Evolutionary conservation across 2,329 filamentous ascomycete genomes (phyloP).

Genomic region (Colletotrichum phormii): DNA sequence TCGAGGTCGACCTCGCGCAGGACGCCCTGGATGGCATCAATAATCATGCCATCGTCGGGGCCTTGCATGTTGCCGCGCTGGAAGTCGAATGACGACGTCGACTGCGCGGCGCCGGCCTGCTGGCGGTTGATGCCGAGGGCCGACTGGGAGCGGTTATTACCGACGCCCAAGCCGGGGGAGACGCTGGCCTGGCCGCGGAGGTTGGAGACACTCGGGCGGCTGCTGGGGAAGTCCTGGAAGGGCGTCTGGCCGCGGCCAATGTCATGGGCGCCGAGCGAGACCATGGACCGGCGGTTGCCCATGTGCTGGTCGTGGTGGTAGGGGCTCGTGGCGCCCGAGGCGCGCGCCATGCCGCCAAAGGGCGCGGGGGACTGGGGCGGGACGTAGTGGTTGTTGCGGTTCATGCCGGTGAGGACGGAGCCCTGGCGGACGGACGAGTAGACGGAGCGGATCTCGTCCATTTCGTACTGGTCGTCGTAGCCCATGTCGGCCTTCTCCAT

Average conservation of each 20-base stretch:
- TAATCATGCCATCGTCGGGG: slow-evolving; percentile 82
- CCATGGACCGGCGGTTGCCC: slow-evolving; percentile 76
- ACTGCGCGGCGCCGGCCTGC: slow-evolving; percentile 57
- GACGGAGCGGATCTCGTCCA: slow-evolving; percentile 97
- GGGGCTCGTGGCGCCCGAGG: slow-evolving; percentile 54
- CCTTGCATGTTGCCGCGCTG: slow-evolving; percentile 67
- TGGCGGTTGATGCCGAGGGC: slow-evolving; percentile 60
- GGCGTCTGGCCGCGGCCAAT: slow-evolving; percentile 65
- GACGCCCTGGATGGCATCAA: slow-evolving; percentile 86
- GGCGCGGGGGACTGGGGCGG: slow-evolving; percentile 85
- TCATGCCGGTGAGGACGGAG: slow-evolving; percentile 88
- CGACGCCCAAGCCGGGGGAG: slow-evolving; percentile 56
- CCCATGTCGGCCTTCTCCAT: slow-evolving; percentile 72
- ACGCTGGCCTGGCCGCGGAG: slow-evolving; percentile 60
- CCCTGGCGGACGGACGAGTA: slow-evolving; percentile 93
- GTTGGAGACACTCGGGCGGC: slow-evolving; percentile 73
- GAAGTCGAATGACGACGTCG: slow-evolving; percentile 71
- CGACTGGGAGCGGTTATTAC: slow-evolving; percentile 53
- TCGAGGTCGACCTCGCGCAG: slow-evolving; percentile 92
- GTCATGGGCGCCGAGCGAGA: slow-evolving; percentile 70
- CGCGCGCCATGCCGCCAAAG: slow-evolving; percentile 61
- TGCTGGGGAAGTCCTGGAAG: slow-evolving; percentile 65
- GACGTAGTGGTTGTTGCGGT: slow-evolving; percentile 76
- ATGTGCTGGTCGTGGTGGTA: slow-evolving; percentile 60
- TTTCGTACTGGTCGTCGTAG: slow-evolving; percentile 87